A percentile compares a stretch with the other conserved stretches of the same genome.
Conservation (phyloP, 495 filamentous ascomycete genomes). For the Aspergillus leporis region DNA sequence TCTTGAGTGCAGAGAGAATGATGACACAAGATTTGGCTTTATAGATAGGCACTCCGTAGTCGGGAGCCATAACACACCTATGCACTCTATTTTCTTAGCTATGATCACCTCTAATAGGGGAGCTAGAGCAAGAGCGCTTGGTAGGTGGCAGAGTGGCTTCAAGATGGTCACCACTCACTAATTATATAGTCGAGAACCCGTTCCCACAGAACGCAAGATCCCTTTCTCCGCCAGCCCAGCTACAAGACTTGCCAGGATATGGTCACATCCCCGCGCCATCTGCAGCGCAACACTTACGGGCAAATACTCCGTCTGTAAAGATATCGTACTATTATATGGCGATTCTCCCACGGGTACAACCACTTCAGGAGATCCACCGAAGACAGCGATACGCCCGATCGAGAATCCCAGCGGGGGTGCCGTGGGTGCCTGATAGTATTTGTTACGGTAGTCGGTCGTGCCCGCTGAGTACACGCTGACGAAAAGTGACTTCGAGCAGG, state of each 20-base stretch:
- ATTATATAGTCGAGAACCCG: conserved; percentile 37
- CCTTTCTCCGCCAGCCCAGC: conserved; percentile 50
- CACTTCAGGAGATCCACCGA: conserved; percentile 55
- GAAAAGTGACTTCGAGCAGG: conserved; percentile 43
- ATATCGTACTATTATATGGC: conserved; percentile 52
- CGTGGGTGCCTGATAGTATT: conserved; percentile 20
- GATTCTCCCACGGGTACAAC: conserved; percentile 60
- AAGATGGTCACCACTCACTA: not conserved
- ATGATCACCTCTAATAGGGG: not conserved
- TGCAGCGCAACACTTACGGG: conserved; percentile 61
- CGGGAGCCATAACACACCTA: not conserved
- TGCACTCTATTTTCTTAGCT: not conserved
- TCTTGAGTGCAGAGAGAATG: not conserved
- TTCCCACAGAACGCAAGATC: conserved; percentile 46
- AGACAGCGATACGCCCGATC: conserved; percentile 42
- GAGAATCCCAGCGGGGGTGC: conserved; percentile 45
- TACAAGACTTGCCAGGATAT: conserved; percentile 57
- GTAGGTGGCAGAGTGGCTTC: not conserved
- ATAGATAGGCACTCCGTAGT: not conserved
- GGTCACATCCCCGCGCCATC: conserved; percentile 63
- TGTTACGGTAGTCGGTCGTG: conserved; percentile 35
- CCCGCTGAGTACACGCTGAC: conserved; percentile 32
- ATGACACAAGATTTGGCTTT: not conserved
- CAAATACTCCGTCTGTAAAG: conserved; percentile 52
- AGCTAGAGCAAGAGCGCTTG: not conserved